Conservation (phyloP, 1,139 yeast species). For the Lodderomyces elongisporus region DNA sequence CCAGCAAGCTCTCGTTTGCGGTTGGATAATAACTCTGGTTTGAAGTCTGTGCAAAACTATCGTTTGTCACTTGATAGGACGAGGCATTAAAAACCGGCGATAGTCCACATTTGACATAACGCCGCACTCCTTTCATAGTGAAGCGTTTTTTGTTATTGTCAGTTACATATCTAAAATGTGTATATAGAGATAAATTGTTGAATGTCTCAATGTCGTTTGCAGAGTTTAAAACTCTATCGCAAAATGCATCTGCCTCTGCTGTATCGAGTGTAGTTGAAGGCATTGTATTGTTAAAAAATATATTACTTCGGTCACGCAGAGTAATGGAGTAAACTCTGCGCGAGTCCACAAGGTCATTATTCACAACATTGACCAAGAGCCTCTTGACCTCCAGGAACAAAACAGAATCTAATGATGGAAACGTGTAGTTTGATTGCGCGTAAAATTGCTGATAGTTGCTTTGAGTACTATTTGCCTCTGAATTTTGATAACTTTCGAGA, state of each 20-base stretch:
- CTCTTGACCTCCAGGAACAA: conserved; percentile 41
- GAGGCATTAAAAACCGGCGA: conserved; percentile 53
- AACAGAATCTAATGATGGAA: conserved; percentile 42
- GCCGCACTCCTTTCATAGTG: conserved; percentile 25
- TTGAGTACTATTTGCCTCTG: conserved; percentile 5
- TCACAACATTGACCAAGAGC: conserved; percentile 30
- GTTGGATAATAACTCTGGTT: too few relatives aligned
- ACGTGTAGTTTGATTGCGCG: conserved; percentile 16
- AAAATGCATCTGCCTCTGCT: conserved; percentile 5
- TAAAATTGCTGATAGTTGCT: conserved; percentile 13
- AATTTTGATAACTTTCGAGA: conserved; percentile 9
- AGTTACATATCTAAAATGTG: conserved; percentile 36
- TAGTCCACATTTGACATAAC: conserved; percentile 49
- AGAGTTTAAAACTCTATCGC: conserved; percentile 8
- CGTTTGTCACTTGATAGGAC: conserved; percentile 20
- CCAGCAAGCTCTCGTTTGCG: conserved; percentile 3
- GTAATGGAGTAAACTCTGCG: conserved; percentile 19
- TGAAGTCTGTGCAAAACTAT: too few relatives aligned
- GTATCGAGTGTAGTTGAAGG: conserved; percentile 13
- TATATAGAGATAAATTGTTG: conserved; percentile 15
- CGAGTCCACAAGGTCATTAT: conserved; percentile 20
- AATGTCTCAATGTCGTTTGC: conserved; percentile 8
- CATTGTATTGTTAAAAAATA: conserved; percentile 18
- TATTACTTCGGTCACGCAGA: conserved; percentile 15
- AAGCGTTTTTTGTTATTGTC: conserved; percentile 31